phyloP scores from a whole-genome alignment of 208 protist species.

The Leishmania major region DNA sequence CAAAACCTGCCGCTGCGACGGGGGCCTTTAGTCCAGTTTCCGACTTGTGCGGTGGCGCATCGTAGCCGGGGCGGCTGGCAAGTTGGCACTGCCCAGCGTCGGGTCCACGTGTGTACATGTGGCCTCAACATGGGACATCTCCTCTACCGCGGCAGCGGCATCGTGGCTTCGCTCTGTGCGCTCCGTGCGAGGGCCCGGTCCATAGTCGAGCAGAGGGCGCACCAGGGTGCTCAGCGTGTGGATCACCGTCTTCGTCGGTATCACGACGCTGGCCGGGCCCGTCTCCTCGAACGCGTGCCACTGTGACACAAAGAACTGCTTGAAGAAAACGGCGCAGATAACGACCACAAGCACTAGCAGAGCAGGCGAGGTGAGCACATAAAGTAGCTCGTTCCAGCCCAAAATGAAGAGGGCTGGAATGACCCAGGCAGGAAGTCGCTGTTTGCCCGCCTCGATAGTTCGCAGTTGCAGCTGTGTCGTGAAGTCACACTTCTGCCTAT shows the following conservation, averaged over 20 bases:
- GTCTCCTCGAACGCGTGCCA: slow-evolving; percentile 84
- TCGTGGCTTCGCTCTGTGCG: slow-evolving; percentile 3
- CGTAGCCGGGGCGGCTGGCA: slow-evolving; percentile 12
- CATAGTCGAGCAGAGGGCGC: slow-evolving; percentile 8
- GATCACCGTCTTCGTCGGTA: slow-evolving; percentile 40
- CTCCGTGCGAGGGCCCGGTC: neutral
- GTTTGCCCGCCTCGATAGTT: slow-evolving; percentile 58
- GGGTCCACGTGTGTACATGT: slow-evolving; percentile 13
- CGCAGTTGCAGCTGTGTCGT: slow-evolving; percentile 82
- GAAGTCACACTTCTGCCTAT: slow-evolving; percentile 81
- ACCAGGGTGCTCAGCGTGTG: slow-evolving; percentile 20
- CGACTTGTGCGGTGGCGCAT: slow-evolving; percentile 25
- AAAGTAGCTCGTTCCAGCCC: slow-evolving; percentile 85
- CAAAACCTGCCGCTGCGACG: neutral
- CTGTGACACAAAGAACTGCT: slow-evolving; percentile 57
- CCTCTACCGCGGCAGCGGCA: neutral
- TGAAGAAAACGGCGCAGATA: slow-evolving; percentile 66
- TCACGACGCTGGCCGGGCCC: slow-evolving; percentile 56
- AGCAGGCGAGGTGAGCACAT: slow-evolving; percentile 70
- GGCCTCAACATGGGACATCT: neutral
- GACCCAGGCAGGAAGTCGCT: slow-evolving; percentile 80
- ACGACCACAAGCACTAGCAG: slow-evolving; percentile 61
- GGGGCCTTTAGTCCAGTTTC: slow-evolving; percentile 26
- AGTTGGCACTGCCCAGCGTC: neutral
- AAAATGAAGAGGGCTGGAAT: slow-evolving; percentile 66